Evolutionary conservation across 1,284 basidiomycete species (phyloP), one percentile per base, ranked within the genome.

Genomic region (Athelia sp.): DNA sequence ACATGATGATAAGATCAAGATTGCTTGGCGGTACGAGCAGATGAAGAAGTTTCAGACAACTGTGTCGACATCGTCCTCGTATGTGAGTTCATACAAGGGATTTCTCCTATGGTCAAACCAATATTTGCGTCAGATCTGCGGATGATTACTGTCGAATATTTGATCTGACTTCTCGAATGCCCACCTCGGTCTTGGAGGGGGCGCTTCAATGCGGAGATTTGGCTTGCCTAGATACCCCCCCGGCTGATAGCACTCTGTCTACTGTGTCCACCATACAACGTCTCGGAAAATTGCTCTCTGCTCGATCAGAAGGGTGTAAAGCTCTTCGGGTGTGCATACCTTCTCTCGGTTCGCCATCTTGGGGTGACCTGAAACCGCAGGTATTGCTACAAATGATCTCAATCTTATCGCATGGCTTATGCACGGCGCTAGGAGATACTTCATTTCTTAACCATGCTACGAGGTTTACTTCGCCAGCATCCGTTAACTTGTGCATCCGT

Each of bases 21-120:
- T 98, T 60, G 96, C 96, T 34, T 99, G 96, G 91, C 78, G 96
- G 60, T 99, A 99, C 66, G 90, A 92, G 60, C 77, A 83, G 53
- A 89, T 97, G 89, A 90, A 87, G 68, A 86, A 79, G 67, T 96
- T 96, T 66, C 84, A 90, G 68, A 97, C 93, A 1, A 93, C 90
- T 1, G 84, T 96, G 23, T 58, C 64, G 38, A 59, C 69, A 18
- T 63, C 70, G 48, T 63, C 66, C 56, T 65, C 68, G 76, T 81
- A 76, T 64, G 81, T 76, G 55, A 62, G 62, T 65, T 49, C 49
- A 51, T 50, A 49, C 51, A 42, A 47, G 38, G 54, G 47, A 49
- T 47, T 53, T 48, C 58, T 54, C 9, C 57, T 48, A 46, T 52
- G 35, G 50, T 35, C 10, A 42, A 44, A 42, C 29, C 52, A 48